These are phyloP conservation scores for Microcyclospora tardicrescens DNA, from an alignment of 2,329 filamentous ascomycete genomes.

Conservation along the genomic window DNA sequence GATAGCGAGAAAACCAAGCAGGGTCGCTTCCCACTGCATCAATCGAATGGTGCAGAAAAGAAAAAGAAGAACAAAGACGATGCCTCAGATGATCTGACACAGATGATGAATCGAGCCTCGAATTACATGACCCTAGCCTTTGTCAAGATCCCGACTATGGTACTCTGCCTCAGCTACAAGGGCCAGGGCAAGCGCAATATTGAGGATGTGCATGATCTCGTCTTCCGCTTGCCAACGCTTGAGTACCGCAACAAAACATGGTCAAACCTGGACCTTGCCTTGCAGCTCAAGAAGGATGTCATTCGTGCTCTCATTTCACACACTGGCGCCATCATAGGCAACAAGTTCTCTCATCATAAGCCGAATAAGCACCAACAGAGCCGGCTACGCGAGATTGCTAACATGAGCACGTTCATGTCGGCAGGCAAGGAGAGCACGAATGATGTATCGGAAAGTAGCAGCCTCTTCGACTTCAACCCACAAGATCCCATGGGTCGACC, in stretches of 20 bases:
- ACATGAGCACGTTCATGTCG: slow-evolving; percentile 51
- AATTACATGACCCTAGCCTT: slow-evolving; percentile 97
- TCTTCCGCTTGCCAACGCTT: slow-evolving; percentile 85
- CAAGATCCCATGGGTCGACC: slow-evolving; percentile 14
- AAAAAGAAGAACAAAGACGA: slow-evolving; percentile 39
- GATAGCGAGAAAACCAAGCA: slow-evolving; percentile 14
- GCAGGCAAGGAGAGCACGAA: slow-evolving; percentile 6
- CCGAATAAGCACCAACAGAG: slow-evolving; percentile 68
- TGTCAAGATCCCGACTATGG: slow-evolving; percentile 88
- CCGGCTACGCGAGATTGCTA: slow-evolving; percentile 73
- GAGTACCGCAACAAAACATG: slow-evolving; percentile 99
- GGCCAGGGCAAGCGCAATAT: slow-evolving; percentile 91
- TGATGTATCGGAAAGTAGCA: slow-evolving; percentile 15
- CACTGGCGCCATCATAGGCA: slow-evolving; percentile 89
- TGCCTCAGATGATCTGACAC: slow-evolving; percentile 75
- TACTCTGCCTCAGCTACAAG: slow-evolving; percentile 92
- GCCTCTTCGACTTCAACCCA: slow-evolving; percentile 10
- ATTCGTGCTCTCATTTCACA: slow-evolving; percentile 90
- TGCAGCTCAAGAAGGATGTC: slow-evolving; percentile 87
- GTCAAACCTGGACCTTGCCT: slow-evolving; percentile 89
- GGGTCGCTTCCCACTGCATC: slow-evolving; percentile 18
- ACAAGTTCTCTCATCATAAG: slow-evolving; percentile 86
- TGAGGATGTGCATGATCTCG: slow-evolving; percentile 93
- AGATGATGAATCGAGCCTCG: slow-evolving; percentile 90
- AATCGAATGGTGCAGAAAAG: slow-evolving; percentile 9